Evolutionary conservation across 176 grass and related monocot species (phyloP), one percentile per base, ranked within the genome.

Genomic region (Phoenix dactylifera): DNA sequence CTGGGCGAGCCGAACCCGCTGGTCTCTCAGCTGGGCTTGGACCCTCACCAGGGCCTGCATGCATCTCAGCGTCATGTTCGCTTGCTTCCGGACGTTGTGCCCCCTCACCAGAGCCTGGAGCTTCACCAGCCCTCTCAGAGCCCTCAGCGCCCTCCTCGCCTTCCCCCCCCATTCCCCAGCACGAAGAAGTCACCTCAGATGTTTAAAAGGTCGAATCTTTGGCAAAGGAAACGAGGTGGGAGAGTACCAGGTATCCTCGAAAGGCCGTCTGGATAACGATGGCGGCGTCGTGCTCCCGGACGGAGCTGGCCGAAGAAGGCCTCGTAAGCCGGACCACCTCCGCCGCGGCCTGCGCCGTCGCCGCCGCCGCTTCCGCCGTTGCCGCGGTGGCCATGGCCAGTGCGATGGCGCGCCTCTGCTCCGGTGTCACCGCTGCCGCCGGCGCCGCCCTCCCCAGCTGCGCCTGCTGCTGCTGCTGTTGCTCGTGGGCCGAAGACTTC

Each of bases 51-150:
- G 81, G 9, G 93, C 93, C 71, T 98, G 93, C 87, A 98, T 98
- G 79, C 93, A 89, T 18, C 93, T 78, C 4, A 98, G 81, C 63
- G 93, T 92, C 93, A 92, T 86, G 73, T 92, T 89, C 51, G 87
- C 93, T 54, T 98, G 93, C 59, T 88, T 98, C 16, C 93, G 69
- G 44, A 98, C 93, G 68, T 98, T 98, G 81, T 98, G 93, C 4
- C 93, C 93, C 10, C 93, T 83, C 44, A 98, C 93, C 7, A 98
- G 76, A 50, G 93, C 93, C 72, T 98, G 93, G 49, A 98, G 81
- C 81, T 92, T 92, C 7, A 98, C 93, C 18, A 98, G 80, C 22
- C 93, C 93, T 51, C 71, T 85, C 15, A 98, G 69, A 3, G 93
- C 93, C 1, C 84, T 77, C 62, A 98, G 70, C 59, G 93, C 93